Evolutionary conservation across 164 flowering plant species (phyloP).

Genomic region (Saururus chinensis): DNA sequence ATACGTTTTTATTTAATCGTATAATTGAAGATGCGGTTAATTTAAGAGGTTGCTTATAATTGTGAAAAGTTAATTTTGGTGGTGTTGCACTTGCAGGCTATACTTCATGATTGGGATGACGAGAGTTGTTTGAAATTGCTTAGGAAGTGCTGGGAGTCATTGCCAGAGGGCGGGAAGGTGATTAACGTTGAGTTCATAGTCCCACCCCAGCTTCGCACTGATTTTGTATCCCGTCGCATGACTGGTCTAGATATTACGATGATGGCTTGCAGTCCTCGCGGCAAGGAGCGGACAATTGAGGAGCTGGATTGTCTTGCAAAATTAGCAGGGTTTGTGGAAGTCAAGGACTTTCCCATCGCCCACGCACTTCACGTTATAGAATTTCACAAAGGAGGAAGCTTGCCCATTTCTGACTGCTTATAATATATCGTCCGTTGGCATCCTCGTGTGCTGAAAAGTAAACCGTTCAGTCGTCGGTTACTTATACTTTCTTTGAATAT

Average conservation of each 20-base stretch:
- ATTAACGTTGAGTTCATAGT: slow-evolving; percentile 20
- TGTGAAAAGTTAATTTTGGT: neutral
- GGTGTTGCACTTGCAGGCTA: neutral
- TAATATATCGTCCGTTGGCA: no score
- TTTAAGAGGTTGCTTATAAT: neutral
- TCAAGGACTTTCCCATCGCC: neutral
- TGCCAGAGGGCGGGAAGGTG: slow-evolving; percentile 26
- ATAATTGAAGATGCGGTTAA: no score
- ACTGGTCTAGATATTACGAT: slow-evolving; percentile 11
- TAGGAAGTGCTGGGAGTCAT: slow-evolving; percentile 22
- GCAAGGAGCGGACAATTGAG: slow-evolving; percentile 21
- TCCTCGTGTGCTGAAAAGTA: no score
- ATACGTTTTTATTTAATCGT: no score
- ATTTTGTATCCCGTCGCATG: neutral
- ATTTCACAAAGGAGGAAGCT: slow-evolving; percentile 11
- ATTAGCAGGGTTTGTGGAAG: slow-evolving; percentile 16
- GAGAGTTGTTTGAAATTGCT: slow-evolving; percentile 21
- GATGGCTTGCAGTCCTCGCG: slow-evolving; percentile 11
- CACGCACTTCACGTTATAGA: slow-evolving; percentile 15
- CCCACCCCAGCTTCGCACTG: slow-evolving; percentile 15
- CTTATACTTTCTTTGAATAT: no score
- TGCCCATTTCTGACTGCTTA: no score
- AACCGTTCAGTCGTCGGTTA: no score
- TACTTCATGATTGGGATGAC: slow-evolving; percentile 24
- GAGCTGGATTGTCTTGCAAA: slow-evolving; percentile 18